Evolutionary conservation across 169 alveolate genomes (phyloP), one percentile per base, ranked within the genome.

Genomic region (Toxoplasma gondii): DNA sequence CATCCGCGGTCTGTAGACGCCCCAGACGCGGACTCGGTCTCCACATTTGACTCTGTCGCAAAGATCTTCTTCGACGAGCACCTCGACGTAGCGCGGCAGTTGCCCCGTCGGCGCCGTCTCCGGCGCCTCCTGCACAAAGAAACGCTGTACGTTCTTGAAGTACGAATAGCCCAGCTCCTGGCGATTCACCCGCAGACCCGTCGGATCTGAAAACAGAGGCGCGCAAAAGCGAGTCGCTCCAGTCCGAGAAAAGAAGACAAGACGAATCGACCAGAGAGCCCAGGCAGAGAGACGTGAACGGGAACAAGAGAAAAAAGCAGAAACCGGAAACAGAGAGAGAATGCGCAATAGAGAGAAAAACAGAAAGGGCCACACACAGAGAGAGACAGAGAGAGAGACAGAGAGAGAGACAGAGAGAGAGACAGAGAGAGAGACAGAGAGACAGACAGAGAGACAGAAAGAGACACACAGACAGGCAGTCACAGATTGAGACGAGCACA

Each of bases 41-140:
- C 99, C 99, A 69, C 99, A 99, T 82, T 98, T 98, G 24, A 96
- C 98, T 92, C 93, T 93, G 91, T 97, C 99, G 34, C 98, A 99
- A 86, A 99, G 95, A 96, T 99, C 99, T 92, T 98, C 98, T 93
- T 98, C 98, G n/a, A 96, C 98, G 31, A 98, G 96, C 41, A 98
- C 99, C 93, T 98, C 99, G 74, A 99, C 98, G 91, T 99, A 98
- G 86, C 99, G 97, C 16, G 99, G 99, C 96, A 99, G 97, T 96
- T 98, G 99, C 45, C 94, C 99, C 38, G 99, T 97, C 22, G 99
- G 99, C 0, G 99, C 97, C 95, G 98, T 98, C 96, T 99, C 99
- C 0, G 99, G 99, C 90, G 99, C 96, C 96, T 99, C 99, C 96
- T 99, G 99, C 0, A 99, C 95, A 58, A 98, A 96, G 88, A 99